Evolutionary conservation across 352 stramenopile species (phyloP), one percentile per base, ranked within the genome.

Genomic region (Pythium biforme): DNA sequence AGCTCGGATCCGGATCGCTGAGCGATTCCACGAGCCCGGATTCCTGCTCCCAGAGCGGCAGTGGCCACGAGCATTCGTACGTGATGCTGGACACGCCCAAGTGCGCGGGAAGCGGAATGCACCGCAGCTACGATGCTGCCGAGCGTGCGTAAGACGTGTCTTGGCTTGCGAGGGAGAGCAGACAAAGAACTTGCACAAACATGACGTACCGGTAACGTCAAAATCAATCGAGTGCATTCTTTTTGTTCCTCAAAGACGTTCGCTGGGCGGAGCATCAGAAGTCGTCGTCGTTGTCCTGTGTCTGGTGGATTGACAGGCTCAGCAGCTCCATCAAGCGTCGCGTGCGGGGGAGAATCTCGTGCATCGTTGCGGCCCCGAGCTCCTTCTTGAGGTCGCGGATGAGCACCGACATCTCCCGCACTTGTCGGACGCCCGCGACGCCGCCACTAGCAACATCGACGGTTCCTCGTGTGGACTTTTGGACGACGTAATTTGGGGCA

Each of bases 281-380:
- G 51, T 70, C 59, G 3, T 73, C 62, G 9, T 43, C 37, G 37
- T 43, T 43, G 12, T 76, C 52, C 6, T 53, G 69, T 6, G 47
- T 56, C 39, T 69, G 58, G 48, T 91, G 77, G 52, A 91, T 86
- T 0, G 85, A 92, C 23, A 90, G 33, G 62, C 83, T 90, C 48
- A 92, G 58, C 34, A 94, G 63, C 64, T 94, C 83, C 83, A 94
- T 94, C 55, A 94, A 68, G 3, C 83, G 76, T 51, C 87, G 82
- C 9, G 81, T 91, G 39, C 85, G 79, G 3, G 85, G 83, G 3
- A 94, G 53, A 40, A 94, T 90, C 47, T 94, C 83, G 3, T 92
- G 65, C 56, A 88, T 88, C 23, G 79, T 81, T 3, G 76, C 66
- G 25, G 85, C 85, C 1, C 85, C 85, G 5, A 94, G 69, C 57